These are phyloP conservation scores for Lavandula angustifolia DNA, from an alignment of 257 asterid genomes.

Conservation along the genomic window DNA sequence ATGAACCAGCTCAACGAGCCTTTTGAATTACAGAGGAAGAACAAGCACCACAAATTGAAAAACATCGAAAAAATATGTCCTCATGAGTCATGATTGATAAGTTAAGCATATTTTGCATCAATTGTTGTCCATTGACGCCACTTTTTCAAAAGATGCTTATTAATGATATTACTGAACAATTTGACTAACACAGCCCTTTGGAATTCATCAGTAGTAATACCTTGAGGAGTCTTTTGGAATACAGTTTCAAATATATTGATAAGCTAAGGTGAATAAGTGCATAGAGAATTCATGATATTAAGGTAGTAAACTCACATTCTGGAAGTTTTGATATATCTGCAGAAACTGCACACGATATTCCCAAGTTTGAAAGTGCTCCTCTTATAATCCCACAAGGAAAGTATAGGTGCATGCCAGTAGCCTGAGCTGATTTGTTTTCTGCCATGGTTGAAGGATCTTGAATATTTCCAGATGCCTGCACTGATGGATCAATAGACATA, in stretches of 20 bases:
- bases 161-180: no score
- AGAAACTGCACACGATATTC: conserved; percentile 98
- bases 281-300: conserved; percentile 13
- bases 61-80: not conserved
- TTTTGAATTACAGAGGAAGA: no score
- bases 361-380: conserved; percentile 97
- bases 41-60: not conserved
- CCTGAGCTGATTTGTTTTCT: conserved; percentile 81
- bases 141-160: no score
- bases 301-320: conserved; percentile 70
- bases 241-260: not conserved
- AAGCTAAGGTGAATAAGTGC: conserved; percentile 1
- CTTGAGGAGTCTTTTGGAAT: conserved; percentile 7
- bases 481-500: conserved; percentile 79
- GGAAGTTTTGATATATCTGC: conserved; percentile 95
- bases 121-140: no score
- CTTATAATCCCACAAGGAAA: conserved; percentile 97
- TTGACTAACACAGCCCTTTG: not conserved
- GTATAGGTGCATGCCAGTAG: conserved; percentile 93
- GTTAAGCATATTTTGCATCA: no score
- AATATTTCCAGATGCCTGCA: conserved; percentile 64
- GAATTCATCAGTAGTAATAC: not conserved
- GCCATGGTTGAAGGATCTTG: conserved; percentile 96
- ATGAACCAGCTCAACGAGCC: not conserved
- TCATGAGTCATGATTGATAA: not conserved